Base-by-base conservation (phyloP, 192 early-diverging fungal genomes). In the Backusella australiensis region DNA sequence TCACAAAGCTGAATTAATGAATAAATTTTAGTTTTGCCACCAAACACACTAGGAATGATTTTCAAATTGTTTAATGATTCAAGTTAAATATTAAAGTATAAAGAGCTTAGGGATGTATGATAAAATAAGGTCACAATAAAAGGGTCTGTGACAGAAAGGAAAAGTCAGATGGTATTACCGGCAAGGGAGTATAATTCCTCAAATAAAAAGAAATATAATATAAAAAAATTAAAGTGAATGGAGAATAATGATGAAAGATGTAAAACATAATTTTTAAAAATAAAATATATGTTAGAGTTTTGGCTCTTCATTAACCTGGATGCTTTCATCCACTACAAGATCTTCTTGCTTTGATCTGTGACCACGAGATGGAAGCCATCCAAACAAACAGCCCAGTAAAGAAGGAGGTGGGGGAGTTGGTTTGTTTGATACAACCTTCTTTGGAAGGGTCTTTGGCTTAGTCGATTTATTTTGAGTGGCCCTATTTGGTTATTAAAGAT, bases 361-460 rank as follows among this genome's bases (percentile, higher is more conserved):
- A 8, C 19, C 26, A 46, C 39, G 42, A 34, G 41, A 21, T 12
- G 70, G 70, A n/a, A 74, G 21, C 32, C 49, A 74, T 23, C 56
- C 56, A 74, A 74, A 74, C 41, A 74, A 23, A 39, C 56, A 65
- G 14, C 36, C 53, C 8, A 74, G 29, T 19, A 74, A 65, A 63
- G 72, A 74, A 41, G 72, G 56, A 32, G 44, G 17, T 21, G 72
- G 52, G 15, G 72, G 56, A 72, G 46, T 32, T 42, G 63, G 32
- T 14, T 63, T 44, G 21, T 39, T 44, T 21, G 72, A 21, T 63
- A 23, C 7, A 19, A 23, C 14, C 7, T 11, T 34, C 34, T 36
- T 35, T 36, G 39, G 23, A 11, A 35, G 34, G 23, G 34, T 71
- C 21, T 69, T 36, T 19, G 23, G 68, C 68, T n/a, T 39, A 36